Conservation (phyloP, 257 asterid genomes). For the Solanum gandarillasii region DNA sequence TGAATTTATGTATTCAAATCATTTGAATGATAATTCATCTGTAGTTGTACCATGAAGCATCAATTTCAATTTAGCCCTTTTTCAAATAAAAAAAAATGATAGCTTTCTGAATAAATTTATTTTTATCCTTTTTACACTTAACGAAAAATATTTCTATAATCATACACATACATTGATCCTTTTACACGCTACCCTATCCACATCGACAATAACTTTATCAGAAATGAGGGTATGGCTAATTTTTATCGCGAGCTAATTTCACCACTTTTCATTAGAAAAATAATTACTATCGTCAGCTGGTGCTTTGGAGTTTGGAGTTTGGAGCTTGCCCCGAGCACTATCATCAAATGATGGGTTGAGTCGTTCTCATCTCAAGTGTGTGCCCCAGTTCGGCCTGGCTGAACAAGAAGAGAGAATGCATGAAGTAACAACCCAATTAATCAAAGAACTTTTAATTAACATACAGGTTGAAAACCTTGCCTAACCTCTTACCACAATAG, state of each 20-base stretch:
- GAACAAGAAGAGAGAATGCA: neutral
- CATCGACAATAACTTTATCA: neutral
- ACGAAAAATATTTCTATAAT: neutral
- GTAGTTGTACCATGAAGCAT: neutral
- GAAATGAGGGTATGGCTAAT: neutral
- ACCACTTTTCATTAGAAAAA: neutral
- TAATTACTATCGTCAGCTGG: neutral
- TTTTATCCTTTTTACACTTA: neutral
- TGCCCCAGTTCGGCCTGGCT: neutral
- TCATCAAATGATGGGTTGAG: neutral
- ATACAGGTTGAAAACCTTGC: neutral
- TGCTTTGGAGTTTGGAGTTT: neutral
- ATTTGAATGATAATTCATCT: neutral
- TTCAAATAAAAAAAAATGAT: rapidly evolving
- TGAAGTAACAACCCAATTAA: neutral
- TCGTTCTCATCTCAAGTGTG: neutral
- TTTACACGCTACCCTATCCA: neutral
- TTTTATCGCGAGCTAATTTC: neutral
- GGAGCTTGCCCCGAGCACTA: neutral
- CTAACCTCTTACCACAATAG: neutral
- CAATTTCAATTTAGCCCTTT: neutral
- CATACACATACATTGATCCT: neutral
- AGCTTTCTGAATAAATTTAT: neutral
- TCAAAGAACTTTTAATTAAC: neutral
- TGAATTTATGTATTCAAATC: neutral